Evolutionary conservation across 2,329 filamentous ascomycete species (phyloP).

Genomic region (Ophiostoma populinum): DNA sequence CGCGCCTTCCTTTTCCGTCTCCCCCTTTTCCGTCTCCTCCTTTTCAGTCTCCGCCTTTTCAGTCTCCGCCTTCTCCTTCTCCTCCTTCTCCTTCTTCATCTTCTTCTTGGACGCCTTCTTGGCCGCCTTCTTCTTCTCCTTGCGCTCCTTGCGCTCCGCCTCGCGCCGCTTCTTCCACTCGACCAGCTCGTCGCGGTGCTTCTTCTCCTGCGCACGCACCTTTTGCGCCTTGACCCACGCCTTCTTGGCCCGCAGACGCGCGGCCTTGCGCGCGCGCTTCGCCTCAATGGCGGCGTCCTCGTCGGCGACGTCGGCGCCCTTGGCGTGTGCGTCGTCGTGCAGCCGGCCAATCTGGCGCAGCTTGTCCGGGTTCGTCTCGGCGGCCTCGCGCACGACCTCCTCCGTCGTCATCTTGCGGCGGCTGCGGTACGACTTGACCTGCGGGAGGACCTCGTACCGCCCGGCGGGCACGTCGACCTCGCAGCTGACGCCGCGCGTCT

Average conservation of each 20-base stretch:
- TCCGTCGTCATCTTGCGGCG: slow-evolving; percentile 32
- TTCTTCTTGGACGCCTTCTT: neutral
- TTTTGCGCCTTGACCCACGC: slow-evolving; percentile 1
- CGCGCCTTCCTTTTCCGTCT: neutral
- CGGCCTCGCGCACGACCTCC: slow-evolving; percentile 35
- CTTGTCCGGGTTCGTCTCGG: slow-evolving; percentile 39
- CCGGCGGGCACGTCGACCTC: slow-evolving; percentile 55
- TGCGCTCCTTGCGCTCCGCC: slow-evolving; percentile 12
- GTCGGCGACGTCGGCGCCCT: slow-evolving; percentile 7
- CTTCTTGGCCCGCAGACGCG: neutral
- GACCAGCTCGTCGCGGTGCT: neutral
- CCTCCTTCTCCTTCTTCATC: neutral
- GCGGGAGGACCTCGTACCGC: slow-evolving; percentile 50
- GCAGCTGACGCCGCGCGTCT: slow-evolving; percentile 44
- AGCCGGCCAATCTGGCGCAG: slow-evolving; percentile 40
- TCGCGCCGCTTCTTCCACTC: slow-evolving; percentile 3
- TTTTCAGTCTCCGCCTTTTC: neutral
- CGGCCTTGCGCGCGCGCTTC: neutral
- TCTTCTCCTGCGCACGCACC: slow-evolving; percentile 2
- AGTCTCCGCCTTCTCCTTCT: slow-evolving; percentile 15
- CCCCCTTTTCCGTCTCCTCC: neutral
- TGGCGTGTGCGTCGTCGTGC: slow-evolving; percentile 41
- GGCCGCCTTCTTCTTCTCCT: slow-evolving; percentile 11
- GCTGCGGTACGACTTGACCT: slow-evolving; percentile 38
- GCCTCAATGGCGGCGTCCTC: slow-evolving; percentile 7